Conservation (phyloP, 2,329 filamentous ascomycete genomes). For the Nectriaceae sp. region DNA sequence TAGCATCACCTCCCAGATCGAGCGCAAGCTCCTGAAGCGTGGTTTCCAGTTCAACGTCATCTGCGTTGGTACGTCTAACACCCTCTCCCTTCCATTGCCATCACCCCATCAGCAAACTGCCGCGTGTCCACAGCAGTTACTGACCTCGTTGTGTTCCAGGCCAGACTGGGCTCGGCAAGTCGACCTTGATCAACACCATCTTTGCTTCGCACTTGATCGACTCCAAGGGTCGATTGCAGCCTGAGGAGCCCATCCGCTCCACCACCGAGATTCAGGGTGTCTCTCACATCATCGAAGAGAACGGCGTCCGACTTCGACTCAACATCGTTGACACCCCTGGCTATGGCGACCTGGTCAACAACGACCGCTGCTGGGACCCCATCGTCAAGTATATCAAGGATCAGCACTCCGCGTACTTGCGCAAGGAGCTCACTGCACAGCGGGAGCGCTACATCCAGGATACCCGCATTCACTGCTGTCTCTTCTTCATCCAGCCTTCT, state of each 20-base stretch:
- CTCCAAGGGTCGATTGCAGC: slow-evolving; percentile 91
- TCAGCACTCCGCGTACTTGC: slow-evolving; percentile 97
- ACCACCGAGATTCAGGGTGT: slow-evolving; percentile 98
- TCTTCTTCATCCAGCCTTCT: slow-evolving; percentile 99
- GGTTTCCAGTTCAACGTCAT: slow-evolving; percentile 99
- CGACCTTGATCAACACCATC: slow-evolving; percentile 99
- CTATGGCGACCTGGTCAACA: slow-evolving; percentile 98
- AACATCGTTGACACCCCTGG: slow-evolving; percentile 99
- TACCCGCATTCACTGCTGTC: slow-evolving; percentile 97
- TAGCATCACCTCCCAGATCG: slow-evolving; percentile 99
- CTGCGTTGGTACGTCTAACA: slow-evolving; percentile 80
- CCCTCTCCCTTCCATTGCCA: slow-evolving; percentile 6
- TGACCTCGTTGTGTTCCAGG: slow-evolving; percentile 53
- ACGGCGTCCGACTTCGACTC: slow-evolving; percentile 92
- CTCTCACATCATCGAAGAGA: slow-evolving; percentile 99
- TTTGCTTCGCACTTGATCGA: slow-evolving; percentile 99
- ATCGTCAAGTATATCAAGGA: slow-evolving; percentile 99
- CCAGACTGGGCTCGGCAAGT: slow-evolving; percentile 98
- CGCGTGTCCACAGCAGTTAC: slow-evolving; percentile 4
- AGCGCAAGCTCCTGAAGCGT: slow-evolving; percentile 99
- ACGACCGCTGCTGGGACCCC: slow-evolving; percentile 99
- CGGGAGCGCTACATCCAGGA: slow-evolving; percentile 99
- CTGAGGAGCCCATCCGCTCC: slow-evolving; percentile 89
- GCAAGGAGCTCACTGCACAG: slow-evolving; percentile 98
- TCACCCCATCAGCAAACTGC: slow-evolving; percentile 18